Evolutionary conservation across 805 yeast species (phyloP).

Genomic region (Kregervanrija delftensis): DNA sequence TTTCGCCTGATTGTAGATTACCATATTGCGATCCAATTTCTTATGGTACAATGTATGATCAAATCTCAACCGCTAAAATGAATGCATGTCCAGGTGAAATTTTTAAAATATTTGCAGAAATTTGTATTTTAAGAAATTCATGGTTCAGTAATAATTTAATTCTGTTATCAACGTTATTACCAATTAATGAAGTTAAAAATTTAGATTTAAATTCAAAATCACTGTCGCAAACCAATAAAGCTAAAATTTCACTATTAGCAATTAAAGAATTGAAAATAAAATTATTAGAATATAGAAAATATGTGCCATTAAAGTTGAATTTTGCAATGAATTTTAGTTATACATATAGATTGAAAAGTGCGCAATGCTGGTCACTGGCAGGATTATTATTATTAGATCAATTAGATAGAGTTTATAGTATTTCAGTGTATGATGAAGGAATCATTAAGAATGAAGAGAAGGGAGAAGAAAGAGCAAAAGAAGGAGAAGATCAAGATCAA

Average conservation of each 20-base stretch:
- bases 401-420: conserved; percentile 6
- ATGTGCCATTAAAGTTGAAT: conserved; percentile 27
- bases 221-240: too few species aligned
- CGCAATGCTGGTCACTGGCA: conserved; percentile 51
- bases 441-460: conserved; percentile 1
- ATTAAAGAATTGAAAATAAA: too few species aligned
- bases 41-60: conserved; percentile 40
- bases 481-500: too few species aligned
- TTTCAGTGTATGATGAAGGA: neutral
- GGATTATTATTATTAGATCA: conserved; percentile 11
- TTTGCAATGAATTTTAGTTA: conserved; percentile 25
- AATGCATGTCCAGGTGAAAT: conserved; percentile 60
- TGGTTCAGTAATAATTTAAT: conserved; percentile 14
- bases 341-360: conserved; percentile 38
- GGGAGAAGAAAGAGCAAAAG: neutral
- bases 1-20: conserved; percentile 49
- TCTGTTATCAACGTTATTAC: too few species aligned
- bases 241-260: too few species aligned
- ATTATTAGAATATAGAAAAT: conserved; percentile 38
- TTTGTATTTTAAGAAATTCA: conserved; percentile 32
- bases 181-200: too few species aligned
- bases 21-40: conserved; percentile 48
- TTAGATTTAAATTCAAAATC: too few species aligned
- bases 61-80: conserved; percentile 43
- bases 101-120: conserved; percentile 37